Percentiles rank a stretch among this genome's conserved stretches.
phyloP scores from a whole-genome alignment of 2,329 filamentous ascomycete species.

The Microcyclosporella mali region DNA sequence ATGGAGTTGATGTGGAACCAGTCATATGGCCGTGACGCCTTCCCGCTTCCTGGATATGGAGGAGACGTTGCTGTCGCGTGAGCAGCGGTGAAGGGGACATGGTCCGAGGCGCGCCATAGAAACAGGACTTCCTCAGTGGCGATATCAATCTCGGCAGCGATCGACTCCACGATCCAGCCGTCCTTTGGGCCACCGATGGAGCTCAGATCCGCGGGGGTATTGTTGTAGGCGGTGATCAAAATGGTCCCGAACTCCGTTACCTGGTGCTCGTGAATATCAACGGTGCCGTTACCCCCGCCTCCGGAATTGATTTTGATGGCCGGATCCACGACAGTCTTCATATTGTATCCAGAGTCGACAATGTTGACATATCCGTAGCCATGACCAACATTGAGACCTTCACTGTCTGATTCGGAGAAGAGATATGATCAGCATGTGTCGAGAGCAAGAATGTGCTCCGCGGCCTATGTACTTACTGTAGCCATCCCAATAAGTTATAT shows the following conservation, averaged over 20 bases:
- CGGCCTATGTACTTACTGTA: too few species aligned
- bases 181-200: constrained; percentile 29
- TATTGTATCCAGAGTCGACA: constrained; percentile 17
- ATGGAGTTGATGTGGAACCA: constrained; percentile 28
- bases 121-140: constrained; percentile 37
- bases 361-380: constrained; percentile 23
- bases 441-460: too few species aligned
- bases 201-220: constrained; percentile 29
- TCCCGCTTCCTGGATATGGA: not conserved
- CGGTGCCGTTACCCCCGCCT: constrained; percentile 5
- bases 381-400: constrained; percentile 16
- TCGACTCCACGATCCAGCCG: constrained; percentile 33
- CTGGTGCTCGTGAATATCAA: constrained; percentile 33
- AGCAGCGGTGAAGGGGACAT: constrained; percentile 21
- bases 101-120: constrained; percentile 37
- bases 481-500: constrained; percentile 21
- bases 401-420: too few species aligned
- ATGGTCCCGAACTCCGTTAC: constrained; percentile 30
- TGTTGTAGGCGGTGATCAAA: constrained; percentile 29
- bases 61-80: constrained; percentile 14
- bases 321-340: constrained; percentile 10
- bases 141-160: constrained; percentile 41
- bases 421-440: too few species aligned
- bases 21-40: constrained; percentile 16
- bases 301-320: constrained; percentile 8